phyloP scores from a whole-genome alignment of 2,329 filamentous ascomycete species.

The Fusarium caatingaense region DNA sequence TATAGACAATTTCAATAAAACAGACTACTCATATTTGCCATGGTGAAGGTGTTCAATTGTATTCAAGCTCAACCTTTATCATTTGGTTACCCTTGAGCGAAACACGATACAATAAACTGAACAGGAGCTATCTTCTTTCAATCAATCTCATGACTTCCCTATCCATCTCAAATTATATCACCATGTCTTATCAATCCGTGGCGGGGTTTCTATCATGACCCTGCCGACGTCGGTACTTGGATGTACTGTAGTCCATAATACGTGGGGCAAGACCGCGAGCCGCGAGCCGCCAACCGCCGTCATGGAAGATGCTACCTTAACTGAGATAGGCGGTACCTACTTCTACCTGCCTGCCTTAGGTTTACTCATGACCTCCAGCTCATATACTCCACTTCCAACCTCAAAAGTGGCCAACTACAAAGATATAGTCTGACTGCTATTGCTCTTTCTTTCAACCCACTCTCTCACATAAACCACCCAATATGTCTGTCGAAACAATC shows the following conservation, averaged over 20 bases:
- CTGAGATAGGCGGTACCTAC: neutral
- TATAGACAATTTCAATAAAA: neutral
- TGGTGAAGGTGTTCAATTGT: neutral
- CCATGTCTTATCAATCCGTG: constrained; percentile 16
- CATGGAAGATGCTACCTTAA: constrained; percentile 13
- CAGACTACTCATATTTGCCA: too few species aligned
- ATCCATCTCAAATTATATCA: neutral
- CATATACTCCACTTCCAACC: constrained; percentile 41
- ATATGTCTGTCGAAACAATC: constrained; percentile 72
- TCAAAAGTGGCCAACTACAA: constrained; percentile 29
- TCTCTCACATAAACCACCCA: constrained; percentile 13
- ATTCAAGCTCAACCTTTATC: neutral
- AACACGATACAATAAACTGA: neutral
- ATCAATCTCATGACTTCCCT: neutral
- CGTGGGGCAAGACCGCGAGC: constrained; percentile 44
- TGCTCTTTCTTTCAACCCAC: constrained; percentile 6
- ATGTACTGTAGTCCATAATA: neutral
- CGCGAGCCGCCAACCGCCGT: constrained; percentile 39
- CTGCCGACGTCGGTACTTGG: constrained; percentile 40
- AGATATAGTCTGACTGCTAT: constrained; percentile 26
- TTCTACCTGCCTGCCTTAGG: neutral
- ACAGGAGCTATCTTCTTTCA: neutral
- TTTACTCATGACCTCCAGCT: constrained; percentile 27
- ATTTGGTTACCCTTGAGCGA: neutral
- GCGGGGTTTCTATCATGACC: constrained; percentile 38